These are phyloP conservation scores for Geopyxis carbonaria DNA, from an alignment of 495 filamentous ascomycete genomes.

Conservation along the genomic window DNA sequence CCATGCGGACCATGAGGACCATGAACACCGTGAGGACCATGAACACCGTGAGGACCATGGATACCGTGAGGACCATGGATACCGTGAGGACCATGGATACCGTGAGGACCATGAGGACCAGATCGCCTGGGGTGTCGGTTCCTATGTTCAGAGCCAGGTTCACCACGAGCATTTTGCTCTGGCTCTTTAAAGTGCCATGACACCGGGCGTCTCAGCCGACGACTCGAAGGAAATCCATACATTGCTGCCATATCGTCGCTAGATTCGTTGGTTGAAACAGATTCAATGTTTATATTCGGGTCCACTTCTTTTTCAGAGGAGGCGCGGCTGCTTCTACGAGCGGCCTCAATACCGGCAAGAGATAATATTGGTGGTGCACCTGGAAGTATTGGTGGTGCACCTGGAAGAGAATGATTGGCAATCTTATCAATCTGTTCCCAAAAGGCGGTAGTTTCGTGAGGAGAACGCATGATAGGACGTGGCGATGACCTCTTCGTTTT, in stretches of 20 bases:
- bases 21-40: not conserved
- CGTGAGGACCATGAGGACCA: too few relatives aligned
- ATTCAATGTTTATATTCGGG: not conserved
- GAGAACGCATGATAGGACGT: not conserved
- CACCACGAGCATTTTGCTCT: too few relatives aligned
- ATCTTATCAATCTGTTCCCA: slow-evolving; percentile 7
- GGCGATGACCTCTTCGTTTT: not conserved
- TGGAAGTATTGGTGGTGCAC: not conserved
- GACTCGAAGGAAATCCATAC: not conserved
- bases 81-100: too few relatives aligned
- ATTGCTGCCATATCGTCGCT: not conserved
- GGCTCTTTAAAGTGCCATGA: too few relatives aligned
- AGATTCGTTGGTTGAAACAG: not conserved
- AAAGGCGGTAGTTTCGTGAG: not conserved
- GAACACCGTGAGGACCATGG: not conserved
- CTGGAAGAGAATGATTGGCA: not conserved
- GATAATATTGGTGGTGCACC: not conserved
- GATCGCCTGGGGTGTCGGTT: too few relatives aligned
- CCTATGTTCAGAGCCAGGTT: too few relatives aligned
- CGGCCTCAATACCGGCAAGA: too few relatives aligned
- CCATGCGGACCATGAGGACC: too few relatives aligned
- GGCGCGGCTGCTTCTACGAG: not conserved
- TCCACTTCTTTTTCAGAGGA: not conserved
- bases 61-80: too few relatives aligned
- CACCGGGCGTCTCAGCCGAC: too few relatives aligned